phyloP scores from a whole-genome alignment of 2,329 filamentous ascomycete genomes.

The Aspergillus clavatus region DNA sequence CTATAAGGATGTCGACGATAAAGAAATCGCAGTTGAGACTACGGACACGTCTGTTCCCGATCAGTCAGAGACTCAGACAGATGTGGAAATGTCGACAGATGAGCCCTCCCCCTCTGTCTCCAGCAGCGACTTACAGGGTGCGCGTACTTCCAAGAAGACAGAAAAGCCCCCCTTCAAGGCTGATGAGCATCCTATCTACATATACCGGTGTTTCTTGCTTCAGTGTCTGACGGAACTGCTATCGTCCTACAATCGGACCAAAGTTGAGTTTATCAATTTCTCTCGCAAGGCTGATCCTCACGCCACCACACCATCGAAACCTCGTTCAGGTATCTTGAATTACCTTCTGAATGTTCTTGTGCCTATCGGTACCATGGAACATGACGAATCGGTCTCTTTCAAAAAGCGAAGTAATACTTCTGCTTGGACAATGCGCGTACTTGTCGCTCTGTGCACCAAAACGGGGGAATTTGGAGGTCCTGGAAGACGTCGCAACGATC shows the following conservation, averaged over 20 bases:
- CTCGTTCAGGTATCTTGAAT: constrained; percentile 85
- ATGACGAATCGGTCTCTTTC: constrained; percentile 67
- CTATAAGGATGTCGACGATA: constrained; percentile 89
- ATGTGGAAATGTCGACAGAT: constrained; percentile 49
- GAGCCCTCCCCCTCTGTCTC: constrained; percentile 33
- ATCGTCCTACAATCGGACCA: constrained; percentile 86
- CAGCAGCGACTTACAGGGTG: constrained; percentile 25
- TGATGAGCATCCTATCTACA: constrained; percentile 90
- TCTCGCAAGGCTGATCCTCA: constrained; percentile 84
- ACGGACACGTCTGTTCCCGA: constrained; percentile 27
- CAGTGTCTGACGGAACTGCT: constrained; percentile 88
- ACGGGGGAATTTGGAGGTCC: constrained; percentile 70
- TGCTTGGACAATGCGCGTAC: constrained; percentile 74
- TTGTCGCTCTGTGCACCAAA: constrained; percentile 82
- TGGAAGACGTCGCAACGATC: constrained; percentile 48
- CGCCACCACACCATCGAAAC: constrained; percentile 85
- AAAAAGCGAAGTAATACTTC: constrained; percentile 87
- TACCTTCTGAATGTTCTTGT: constrained; percentile 82
- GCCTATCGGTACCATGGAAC: constrained; percentile 60
- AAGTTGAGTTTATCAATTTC: constrained; percentile 99
- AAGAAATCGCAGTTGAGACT: constrained; percentile 49
- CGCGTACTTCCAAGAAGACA: constrained; percentile 54
- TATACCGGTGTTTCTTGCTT: constrained; percentile 92
- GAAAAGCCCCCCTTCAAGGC: constrained; percentile 77
- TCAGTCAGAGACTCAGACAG: constrained; percentile 33